Percentiles rank a stretch among this genome's conserved stretches.
These are phyloP conservation scores for Prunus kanzakura DNA, from an alignment of 306 rosid species.

Conservation along the genomic window DNA sequence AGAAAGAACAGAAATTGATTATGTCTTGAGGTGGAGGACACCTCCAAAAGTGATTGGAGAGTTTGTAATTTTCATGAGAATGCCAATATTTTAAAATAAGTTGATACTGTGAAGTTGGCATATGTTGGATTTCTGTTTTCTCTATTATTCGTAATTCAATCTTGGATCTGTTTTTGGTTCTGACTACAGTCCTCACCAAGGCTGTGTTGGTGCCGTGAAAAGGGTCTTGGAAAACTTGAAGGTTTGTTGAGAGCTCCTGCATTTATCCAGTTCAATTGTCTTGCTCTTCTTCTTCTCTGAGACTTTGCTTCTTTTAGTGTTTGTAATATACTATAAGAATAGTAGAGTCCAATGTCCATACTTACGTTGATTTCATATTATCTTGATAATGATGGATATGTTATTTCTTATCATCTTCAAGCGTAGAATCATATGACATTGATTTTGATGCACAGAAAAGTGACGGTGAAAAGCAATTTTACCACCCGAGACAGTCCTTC, in stretches of 20 bases:
- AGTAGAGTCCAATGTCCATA: background rate
- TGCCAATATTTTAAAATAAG: background rate
- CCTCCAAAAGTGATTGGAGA: background rate
- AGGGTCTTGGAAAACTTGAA: conserved; percentile 88
- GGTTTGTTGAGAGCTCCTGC: conserved; percentile 37
- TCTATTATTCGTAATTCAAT: background rate
- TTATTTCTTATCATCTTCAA: conserved; percentile 35
- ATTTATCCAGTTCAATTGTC: background rate
- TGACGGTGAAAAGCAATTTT: conserved; percentile 84
- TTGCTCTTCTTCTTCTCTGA: too few species aligned
- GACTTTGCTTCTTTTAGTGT: background rate
- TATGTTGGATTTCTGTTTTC: background rate
- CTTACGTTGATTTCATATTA: background rate
- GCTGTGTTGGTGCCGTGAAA: conserved; percentile 88
- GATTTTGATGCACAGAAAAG: conserved; percentile 87
- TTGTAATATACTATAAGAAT: background rate
- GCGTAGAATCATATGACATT: conserved; percentile 84
- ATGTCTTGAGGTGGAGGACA: background rate
- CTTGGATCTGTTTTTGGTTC: conserved; percentile 19
- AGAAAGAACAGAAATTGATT: background rate
- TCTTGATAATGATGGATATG: conserved; percentile 2
- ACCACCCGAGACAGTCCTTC: conserved; percentile 58
- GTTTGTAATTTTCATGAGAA: background rate
- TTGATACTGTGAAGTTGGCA: background rate
- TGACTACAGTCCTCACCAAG: conserved; percentile 83